Conservation (phyloP, 441 rosid genomes). For the Brassica hybrid region DNA sequence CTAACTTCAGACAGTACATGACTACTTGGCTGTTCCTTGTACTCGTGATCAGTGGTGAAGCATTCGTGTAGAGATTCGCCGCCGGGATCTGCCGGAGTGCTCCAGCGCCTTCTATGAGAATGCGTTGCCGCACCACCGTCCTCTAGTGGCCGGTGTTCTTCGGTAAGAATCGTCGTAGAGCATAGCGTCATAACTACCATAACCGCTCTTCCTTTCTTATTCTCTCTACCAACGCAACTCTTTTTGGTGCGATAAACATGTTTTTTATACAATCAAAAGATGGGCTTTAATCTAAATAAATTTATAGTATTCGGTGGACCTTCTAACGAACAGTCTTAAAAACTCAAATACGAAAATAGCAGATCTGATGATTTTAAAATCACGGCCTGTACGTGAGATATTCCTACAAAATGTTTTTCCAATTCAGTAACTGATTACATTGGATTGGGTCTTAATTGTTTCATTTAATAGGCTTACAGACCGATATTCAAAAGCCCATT, state of each 20-base stretch:
- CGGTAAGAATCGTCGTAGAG: slow-evolving; percentile 12
- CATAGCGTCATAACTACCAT: slow-evolving; percentile 22
- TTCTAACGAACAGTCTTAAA: too few species aligned
- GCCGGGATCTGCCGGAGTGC: slow-evolving; percentile 2
- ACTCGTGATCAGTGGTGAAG: slow-evolving; percentile 1
- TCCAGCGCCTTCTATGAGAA: slow-evolving; percentile 20
- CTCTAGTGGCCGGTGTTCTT: neutral
- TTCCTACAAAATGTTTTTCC: too few species aligned
- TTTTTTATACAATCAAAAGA: neutral
- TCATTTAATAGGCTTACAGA: neutral
- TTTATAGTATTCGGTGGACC: too few species aligned
- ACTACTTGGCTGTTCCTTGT: neutral
- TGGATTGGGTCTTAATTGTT: neutral
- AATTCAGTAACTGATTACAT: neutral
- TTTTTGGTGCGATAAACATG: neutral
- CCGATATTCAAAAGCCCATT: neutral
- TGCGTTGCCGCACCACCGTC: neutral
- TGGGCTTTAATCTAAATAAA: neutral
- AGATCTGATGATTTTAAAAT: too few species aligned
- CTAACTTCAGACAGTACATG: slow-evolving; percentile 1
- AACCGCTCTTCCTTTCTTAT: slow-evolving; percentile 13
- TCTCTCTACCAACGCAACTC: slow-evolving; percentile 22
- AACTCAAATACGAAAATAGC: too few species aligned
- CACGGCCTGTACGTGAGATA: neutral
- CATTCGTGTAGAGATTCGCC: neutral